These are phyloP conservation scores for Chalciporus piperatus DNA, from an alignment of 768 basidiomycete species.

Conservation along the genomic window DNA sequence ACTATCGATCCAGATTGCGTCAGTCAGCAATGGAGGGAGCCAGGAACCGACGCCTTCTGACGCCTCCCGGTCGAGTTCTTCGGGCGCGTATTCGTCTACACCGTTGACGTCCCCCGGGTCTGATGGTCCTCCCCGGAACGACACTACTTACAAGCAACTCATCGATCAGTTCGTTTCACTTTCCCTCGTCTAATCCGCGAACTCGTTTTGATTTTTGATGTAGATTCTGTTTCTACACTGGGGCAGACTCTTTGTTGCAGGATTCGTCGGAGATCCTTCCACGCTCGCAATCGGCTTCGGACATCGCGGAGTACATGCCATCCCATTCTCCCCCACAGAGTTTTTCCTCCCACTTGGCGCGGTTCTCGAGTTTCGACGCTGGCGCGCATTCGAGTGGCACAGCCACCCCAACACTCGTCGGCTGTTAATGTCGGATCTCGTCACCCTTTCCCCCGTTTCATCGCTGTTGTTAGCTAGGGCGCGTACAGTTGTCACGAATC, in stretches of 20 bases:
- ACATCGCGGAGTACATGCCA: conserved; percentile 49
- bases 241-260: conserved; percentile 40
- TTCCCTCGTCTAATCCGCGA: neutral
- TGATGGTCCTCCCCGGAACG: conserved; percentile 12
- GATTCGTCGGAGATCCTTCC: conserved; percentile 28
- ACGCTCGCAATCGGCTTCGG: conserved; percentile 51
- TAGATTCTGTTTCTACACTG: conserved; percentile 84
- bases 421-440: conserved; percentile 11
- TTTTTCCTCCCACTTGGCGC: conserved; percentile 21
- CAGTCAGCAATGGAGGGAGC: conserved; percentile 23
- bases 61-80: conserved; percentile 41
- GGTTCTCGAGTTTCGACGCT: conserved; percentile 32
- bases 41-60: conserved; percentile 48
- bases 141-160: conserved; percentile 58
- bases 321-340: conserved; percentile 31
- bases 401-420: conserved; percentile 26
- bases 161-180: conserved; percentile 53
- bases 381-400: conserved; percentile 25
- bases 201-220: conserved; percentile 1
- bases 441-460: too few relatives aligned
- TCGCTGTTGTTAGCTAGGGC: conserved; percentile 5
- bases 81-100: conserved; percentile 44
- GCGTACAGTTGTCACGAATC: too few relatives aligned
- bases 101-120: conserved; percentile 42
- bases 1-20: conserved; percentile 12